Evolutionary conservation across 805 yeast species (phyloP), one percentile per base, ranked within the genome.

Genomic region (Komagataella ulmi): DNA sequence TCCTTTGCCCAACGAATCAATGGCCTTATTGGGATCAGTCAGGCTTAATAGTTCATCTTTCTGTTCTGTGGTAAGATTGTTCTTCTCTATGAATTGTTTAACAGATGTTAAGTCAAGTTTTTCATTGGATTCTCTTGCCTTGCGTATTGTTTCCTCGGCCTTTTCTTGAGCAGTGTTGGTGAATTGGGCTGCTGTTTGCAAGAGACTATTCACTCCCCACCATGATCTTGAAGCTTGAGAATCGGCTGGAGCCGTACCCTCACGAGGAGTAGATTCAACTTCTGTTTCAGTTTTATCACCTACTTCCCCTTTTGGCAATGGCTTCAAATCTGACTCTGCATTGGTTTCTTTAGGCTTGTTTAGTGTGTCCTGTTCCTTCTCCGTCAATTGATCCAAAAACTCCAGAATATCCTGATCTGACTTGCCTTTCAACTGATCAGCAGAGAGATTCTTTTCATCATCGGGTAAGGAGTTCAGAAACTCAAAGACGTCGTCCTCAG

Each of bases 401-500:
- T 75, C 80, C 53, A 78, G 61, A 47, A 78, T 72, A 51, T 79
- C 82, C 49, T 76, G 77, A 54, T 74, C 79, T 4, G 65, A 51
- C 56, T 76, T 75, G 2, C 61, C 74, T 17, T 58, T 53, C 8
- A 60, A 59, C 40, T 57, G 60, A 24, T 56, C 58, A 46, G 52
- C 56, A 24, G 56, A 54, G 21, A 63, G 67, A 45, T 57, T 59
- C 46, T 73, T 67, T 21, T 74, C 72, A 3, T 52, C 17, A 49
- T 83, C 88, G 3, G 95, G 93, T 49, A 88, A 74, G 0, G 90
- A 83, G 60, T 85, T 88, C 57, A 86, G 73, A 61, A 87, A 87
- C 56, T 85, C 91, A 51, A 86, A 72, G 4, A 86, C 91, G 58
- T 85, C 91, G 56, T 83, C 86, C 21, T 82, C 81, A 53, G 67